A percentile compares a stretch with the other conserved stretches of the same genome.
phyloP scores from a whole-genome alignment of 352 stramenopile species.

The Plasmopara viticola region DNA sequence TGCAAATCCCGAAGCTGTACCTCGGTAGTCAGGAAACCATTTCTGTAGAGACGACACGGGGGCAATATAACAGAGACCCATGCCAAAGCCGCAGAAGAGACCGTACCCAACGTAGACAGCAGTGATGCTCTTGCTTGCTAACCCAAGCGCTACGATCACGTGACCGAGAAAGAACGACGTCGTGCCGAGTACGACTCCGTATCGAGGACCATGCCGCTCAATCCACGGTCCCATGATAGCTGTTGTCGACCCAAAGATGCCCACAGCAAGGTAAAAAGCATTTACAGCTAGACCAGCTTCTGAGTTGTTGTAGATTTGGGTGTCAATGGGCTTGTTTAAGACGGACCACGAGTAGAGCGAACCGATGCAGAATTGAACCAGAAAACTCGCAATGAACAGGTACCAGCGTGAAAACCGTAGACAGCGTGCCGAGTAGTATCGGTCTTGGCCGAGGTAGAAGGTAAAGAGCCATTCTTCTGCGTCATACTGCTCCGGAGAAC shows the following conservation, averaged over 20 bases:
- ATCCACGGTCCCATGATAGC: conserved; percentile 74
- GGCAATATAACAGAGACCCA: conserved; percentile 68
- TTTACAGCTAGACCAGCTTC: conserved; percentile 50
- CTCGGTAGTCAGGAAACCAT: conserved; percentile 70
- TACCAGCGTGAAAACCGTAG: conserved; percentile 60
- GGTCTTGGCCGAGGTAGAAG: conserved; percentile 50
- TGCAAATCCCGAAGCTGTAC: conserved; percentile 57
- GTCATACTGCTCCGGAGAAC: conserved; percentile 48
- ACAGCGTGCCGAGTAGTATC: conserved; percentile 31
- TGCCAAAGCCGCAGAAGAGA: conserved; percentile 57
- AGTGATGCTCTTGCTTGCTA: conserved; percentile 37
- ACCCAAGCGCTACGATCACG: conserved; percentile 36
- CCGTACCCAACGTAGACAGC: conserved; percentile 60
- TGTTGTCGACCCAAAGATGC: conserved; percentile 50
- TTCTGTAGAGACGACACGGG: conserved; percentile 63
- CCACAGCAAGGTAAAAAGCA: conserved; percentile 64
- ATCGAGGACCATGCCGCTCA: conserved; percentile 50
- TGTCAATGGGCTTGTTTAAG: conserved; percentile 65
- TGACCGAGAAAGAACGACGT: conserved; percentile 42
- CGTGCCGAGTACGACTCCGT: conserved; percentile 43
- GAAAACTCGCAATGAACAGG: conserved; percentile 54
- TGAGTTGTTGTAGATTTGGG: conserved; percentile 33
- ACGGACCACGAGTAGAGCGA: conserved; percentile 70
- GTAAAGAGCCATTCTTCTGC: conserved; percentile 58
- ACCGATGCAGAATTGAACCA: conserved; percentile 67